These are phyloP conservation scores for Tulasnella sp. DNA, from an alignment of 768 basidiomycete species.

Conservation along the genomic window DNA sequence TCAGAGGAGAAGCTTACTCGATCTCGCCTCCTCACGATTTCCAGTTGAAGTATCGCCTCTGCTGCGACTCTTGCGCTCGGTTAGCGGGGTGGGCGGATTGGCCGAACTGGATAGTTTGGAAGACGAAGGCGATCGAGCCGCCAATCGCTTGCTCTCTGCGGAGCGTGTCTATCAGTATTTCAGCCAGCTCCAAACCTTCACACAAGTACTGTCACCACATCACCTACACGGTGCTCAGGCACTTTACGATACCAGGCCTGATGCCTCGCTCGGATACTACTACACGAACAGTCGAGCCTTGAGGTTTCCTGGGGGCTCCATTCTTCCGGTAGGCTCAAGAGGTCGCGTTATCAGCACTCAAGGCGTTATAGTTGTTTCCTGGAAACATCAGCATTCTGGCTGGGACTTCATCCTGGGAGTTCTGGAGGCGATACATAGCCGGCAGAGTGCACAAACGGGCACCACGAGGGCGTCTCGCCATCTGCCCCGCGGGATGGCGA, in stretches of 20 bases:
- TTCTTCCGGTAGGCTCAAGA: slow-evolving; percentile 50
- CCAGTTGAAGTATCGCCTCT: slow-evolving; percentile 67
- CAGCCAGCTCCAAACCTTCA: slow-evolving; percentile 55
- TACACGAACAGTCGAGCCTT: slow-evolving; percentile 59
- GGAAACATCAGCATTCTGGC: slow-evolving; percentile 74
- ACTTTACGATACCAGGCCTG: slow-evolving; percentile 12
- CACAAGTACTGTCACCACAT: slow-evolving; percentile 55
- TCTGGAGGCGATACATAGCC: slow-evolving; percentile 51
- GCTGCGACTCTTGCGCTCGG: slow-evolving; percentile 57
- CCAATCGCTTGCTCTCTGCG: slow-evolving; percentile 49
- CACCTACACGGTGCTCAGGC: slow-evolving; percentile 57
- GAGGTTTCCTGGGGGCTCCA: slow-evolving; percentile 63
- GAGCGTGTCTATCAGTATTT: slow-evolving; percentile 69
- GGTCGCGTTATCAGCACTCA: slow-evolving; percentile 54
- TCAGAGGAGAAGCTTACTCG: slow-evolving; percentile 67
- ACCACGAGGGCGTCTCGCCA: not conserved
- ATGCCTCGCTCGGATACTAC: slow-evolving; percentile 10
- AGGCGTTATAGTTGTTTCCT: slow-evolving; percentile 62
- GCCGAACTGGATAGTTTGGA: slow-evolving; percentile 28
- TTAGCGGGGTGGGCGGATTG: slow-evolving; percentile 66
- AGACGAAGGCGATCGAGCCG: slow-evolving; percentile 22
- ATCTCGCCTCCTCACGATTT: slow-evolving; percentile 71
- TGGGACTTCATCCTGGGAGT: slow-evolving; percentile 82
- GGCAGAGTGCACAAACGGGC: slow-evolving; percentile 4
- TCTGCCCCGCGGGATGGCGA: not conserved